A percentile compares a stretch with the other conserved stretches of the same genome.
Conservation (phyloP, 1,284 basidiomycete species). For the Puccinia coronata region DNA sequence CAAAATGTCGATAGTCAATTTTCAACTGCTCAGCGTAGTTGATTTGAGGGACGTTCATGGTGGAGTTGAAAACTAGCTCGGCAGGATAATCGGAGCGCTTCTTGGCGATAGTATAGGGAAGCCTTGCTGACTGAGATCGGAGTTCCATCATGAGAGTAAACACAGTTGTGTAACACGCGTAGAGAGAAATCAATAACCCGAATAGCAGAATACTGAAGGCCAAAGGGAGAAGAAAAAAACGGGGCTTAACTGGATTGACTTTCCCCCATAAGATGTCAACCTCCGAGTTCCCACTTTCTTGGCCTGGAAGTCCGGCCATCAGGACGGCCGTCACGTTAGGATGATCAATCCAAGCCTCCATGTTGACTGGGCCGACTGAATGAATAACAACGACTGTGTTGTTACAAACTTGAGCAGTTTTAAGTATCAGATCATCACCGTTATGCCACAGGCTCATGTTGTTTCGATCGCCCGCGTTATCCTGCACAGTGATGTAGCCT, state of each 20-base stretch:
- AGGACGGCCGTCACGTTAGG: constrained; percentile 51
- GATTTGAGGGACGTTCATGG: constrained; percentile 31
- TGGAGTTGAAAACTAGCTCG: constrained; percentile 38
- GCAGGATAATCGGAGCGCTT: constrained; percentile 38
- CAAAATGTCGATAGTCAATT: constrained; percentile 52
- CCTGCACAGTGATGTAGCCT: constrained; percentile 48
- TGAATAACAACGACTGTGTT: constrained; percentile 49
- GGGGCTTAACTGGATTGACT: constrained; percentile 44
- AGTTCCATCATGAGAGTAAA: not conserved
- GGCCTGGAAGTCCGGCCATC: constrained; percentile 49
- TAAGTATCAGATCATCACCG: constrained; percentile 41
- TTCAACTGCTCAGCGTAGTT: constrained; percentile 45
- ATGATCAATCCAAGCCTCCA: constrained; percentile 51
- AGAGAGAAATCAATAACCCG: not conserved
- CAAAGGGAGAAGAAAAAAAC: not conserved
- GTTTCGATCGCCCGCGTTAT: constrained; percentile 42
- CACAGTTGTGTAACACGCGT: too few species aligned
- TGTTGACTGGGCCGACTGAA: constrained; percentile 46
- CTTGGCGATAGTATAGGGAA: constrained; percentile 51
- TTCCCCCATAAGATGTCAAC: constrained; percentile 46
- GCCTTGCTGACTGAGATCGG: constrained; percentile 48
- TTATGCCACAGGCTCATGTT: constrained; percentile 40
- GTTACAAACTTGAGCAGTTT: constrained; percentile 34
- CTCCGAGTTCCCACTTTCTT: constrained; percentile 50
- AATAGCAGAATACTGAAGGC: not conserved